Conservation (phyloP, 1,284 basidiomycete genomes). For the Albatrellus sp. region DNA sequence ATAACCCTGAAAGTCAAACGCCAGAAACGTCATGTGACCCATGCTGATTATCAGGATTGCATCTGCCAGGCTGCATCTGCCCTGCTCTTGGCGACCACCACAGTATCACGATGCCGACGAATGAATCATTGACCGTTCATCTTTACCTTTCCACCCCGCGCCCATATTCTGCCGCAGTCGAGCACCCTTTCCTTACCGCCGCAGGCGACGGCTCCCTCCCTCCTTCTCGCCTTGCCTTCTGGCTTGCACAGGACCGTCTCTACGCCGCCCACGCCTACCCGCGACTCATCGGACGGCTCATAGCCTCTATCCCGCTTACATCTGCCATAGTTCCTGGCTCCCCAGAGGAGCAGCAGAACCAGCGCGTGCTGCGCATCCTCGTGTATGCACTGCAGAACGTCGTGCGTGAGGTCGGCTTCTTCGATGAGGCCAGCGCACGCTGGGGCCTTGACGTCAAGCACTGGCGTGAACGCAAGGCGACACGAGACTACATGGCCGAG, state of each 20-base stretch:
- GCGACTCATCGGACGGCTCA: constrained; percentile 44
- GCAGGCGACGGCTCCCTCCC: constrained; percentile 40
- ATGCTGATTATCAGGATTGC: too few relatives aligned
- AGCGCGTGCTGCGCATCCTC: constrained; percentile 35
- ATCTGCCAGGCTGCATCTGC: too few relatives aligned
- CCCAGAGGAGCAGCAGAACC: constrained; percentile 23
- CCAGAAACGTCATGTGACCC: too few relatives aligned
- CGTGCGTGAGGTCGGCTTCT: constrained; percentile 50
- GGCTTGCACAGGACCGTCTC: constrained; percentile 56
- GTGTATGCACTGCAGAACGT: constrained; percentile 42
- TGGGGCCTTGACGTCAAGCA: constrained; percentile 31
- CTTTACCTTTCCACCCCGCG: constrained; percentile 24
- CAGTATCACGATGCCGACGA: not conserved
- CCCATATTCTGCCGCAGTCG: constrained; percentile 33
- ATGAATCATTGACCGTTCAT: constrained; percentile 15
- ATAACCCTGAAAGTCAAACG: too few relatives aligned
- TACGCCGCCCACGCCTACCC: constrained; percentile 61
- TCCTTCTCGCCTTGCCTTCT: constrained; percentile 34
- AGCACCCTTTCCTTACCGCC: constrained; percentile 42
- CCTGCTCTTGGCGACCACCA: too few relatives aligned
- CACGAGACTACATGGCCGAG: constrained; percentile 58
- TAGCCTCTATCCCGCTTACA: constrained; percentile 39
- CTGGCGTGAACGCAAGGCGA: constrained; percentile 47
- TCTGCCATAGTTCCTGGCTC: constrained; percentile 20
- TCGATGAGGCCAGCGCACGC: constrained; percentile 34